Base-by-base conservation (phyloP, 495 filamentous ascomycete genomes). In the Neurospora africana region DNA sequence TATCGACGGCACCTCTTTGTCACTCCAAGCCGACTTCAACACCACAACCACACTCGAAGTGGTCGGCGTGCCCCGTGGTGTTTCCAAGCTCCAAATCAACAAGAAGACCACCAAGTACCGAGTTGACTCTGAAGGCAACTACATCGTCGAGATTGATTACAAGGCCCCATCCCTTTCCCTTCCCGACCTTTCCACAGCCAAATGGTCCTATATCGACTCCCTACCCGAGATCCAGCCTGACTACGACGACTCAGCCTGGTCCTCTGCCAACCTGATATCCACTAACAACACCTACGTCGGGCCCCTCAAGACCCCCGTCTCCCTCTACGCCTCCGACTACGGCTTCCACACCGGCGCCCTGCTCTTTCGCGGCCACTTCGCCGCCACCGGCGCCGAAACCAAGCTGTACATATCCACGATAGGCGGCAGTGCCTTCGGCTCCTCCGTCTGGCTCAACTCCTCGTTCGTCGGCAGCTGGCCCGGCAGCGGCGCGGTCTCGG, bases 361-460 rank as follows among this genome's bases (percentile, higher is more conserved):
- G 0, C 72, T 94, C 44, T 94, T 88, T 81, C 85, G 92, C 3
- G 92, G 91, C 33, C 86, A 90, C 75, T 95, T 95, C 77, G 83
- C 81, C 11, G 88, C 91, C 17, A 89, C 81, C 0, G 91, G 91
- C 6, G 76, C 84, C 13, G 92, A 94, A 74, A 78, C 74, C 0
- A 82, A 75, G 9, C 81, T 94, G 71, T 85, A 78, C 40, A 69
- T 92, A 7, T 78, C 77, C 8, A 89, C 90, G 0, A 84, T 88
- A 77, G 92, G 92, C 44, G 92, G 91, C 17, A 81, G 72, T 7
- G 89, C 85, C 4, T 91, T 86, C 73, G 89, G 86, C 5, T 84
- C 80, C 70, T 84, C 85, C 0, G 83, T 86, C 23, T 91, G 86
- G 86, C 76, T 91, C 19, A 86, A 89, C 76, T 78, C 80, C 4